phyloP scores from a whole-genome alignment of 192 early-diverging fungal genomes.

The Podila clonocystis region DNA sequence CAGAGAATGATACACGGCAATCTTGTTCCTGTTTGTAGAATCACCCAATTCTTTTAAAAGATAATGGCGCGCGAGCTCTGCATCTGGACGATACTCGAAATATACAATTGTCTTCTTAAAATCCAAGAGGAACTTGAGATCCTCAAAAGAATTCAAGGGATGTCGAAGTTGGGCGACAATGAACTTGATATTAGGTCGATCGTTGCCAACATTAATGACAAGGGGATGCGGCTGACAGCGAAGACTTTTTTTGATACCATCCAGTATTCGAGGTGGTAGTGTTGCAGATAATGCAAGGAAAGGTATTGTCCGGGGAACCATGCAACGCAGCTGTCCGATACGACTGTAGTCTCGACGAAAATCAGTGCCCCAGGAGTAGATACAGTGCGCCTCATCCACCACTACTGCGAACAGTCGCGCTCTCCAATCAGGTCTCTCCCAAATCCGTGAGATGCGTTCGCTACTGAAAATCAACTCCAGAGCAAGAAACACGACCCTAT shows the following conservation, averaged over 20 bases:
- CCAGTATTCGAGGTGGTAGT: neutral
- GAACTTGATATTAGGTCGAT: neutral
- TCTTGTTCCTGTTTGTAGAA: neutral
- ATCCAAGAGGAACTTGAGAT: neutral
- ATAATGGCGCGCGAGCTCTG: neutral
- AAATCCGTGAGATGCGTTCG: conserved; percentile 6
- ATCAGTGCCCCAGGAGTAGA: conserved; percentile 7
- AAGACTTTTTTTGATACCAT: neutral
- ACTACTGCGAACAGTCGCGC: neutral
- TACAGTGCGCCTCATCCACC: conserved; percentile 30
- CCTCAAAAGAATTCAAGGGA: neutral
- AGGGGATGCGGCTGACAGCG: neutral
- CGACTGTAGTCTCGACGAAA: conserved; percentile 4
- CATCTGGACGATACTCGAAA: neutral
- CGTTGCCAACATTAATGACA: neutral
- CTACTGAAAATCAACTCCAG: conserved; percentile 17
- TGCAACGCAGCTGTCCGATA: conserved; percentile 3
- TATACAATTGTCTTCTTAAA: neutral
- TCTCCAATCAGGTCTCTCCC: conserved; percentile 10
- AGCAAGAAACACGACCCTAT: conserved; percentile 31
- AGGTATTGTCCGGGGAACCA: neutral
- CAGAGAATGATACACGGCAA: neutral
- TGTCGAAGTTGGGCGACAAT: neutral
- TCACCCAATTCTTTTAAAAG: too few relatives aligned
- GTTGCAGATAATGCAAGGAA: conserved; percentile 12